Base-by-base conservation (phyloP, 345 rosid species). In the Isatis tinctoria region DNA sequence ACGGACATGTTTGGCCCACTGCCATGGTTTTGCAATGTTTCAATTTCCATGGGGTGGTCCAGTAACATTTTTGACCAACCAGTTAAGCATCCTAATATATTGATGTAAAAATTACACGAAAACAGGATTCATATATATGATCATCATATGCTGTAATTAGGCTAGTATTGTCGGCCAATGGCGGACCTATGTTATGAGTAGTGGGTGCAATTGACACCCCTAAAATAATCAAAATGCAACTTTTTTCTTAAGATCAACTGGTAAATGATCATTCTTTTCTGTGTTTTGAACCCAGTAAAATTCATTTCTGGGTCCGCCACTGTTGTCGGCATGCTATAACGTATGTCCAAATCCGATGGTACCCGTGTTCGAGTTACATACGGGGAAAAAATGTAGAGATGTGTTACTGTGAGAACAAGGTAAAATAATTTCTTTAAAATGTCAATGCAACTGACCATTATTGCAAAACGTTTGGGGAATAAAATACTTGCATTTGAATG, bases 1-100 rank as follows among this genome's bases (percentile, higher is more conserved):
- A 51, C n/a, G 37, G 68, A 69, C 79, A 75, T 26, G 70, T 58
- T 51, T 39, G 63, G 28, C 68, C 73, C 73, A 74, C 73, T 49
- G 6, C 18, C 36, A 27, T 59, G 26, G 39, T 20, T 17, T 67
- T 49, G 35, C 53, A 37, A 74, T 48, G 67, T 59, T 57, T 72
- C 40, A 36, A 11, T 47, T 6, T 26, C 74, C 37, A 36, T 17
- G 33, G 30, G 44, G 27, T 35, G 43, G 9, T 40, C 53, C 27
- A 11, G 5, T 60, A n/a, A n/a, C 41, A 39, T 62, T 62, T 28
- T 51, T 49, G 26, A 72, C 18, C 41, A 56, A 43, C 65, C 41
- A 43, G 9, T 11, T 33, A 10, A 53, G 10, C 36, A 18, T 49
- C 8, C n/a, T n/a, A 10, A n/a, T 57, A 35, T 59, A 13, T 18